phyloP scores from a whole-genome alignment of 2,329 filamentous ascomycete species.

The Lasiodiplodia theobromae region DNA sequence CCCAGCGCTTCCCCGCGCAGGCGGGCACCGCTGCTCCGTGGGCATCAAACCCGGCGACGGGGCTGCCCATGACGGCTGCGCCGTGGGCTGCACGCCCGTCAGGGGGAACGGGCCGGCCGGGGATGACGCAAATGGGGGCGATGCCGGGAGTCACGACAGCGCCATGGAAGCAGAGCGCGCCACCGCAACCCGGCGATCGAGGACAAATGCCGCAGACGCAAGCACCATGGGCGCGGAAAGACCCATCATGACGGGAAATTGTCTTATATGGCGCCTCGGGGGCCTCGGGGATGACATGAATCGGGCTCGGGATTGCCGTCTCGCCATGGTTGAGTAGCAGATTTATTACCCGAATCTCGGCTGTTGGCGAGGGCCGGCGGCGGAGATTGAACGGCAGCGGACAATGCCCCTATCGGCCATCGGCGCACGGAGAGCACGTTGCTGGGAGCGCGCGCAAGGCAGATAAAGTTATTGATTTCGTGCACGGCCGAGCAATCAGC shows the following conservation, averaged over 20 bases:
- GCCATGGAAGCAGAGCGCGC: constrained; percentile 18
- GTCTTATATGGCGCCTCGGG: constrained; percentile 19
- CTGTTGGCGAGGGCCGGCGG: constrained; percentile 5
- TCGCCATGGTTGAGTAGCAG: constrained; percentile 17
- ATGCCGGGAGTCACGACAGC: constrained; percentile 20
- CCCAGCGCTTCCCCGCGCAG: constrained; percentile 39
- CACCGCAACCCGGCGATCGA: constrained; percentile 7
- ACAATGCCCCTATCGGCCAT: constrained; percentile 22
- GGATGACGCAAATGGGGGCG: constrained; percentile 25
- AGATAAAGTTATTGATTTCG: constrained; percentile 28
- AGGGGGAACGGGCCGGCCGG: constrained; percentile 21
- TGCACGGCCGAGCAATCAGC: constrained; percentile 25
- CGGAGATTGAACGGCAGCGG: constrained; percentile 23
- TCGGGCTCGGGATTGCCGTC: constrained; percentile 22
- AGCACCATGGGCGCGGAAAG: constrained; percentile 30
- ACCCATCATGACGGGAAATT: constrained; percentile 25
- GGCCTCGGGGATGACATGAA: constrained; percentile 15
- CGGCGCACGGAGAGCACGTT: constrained; percentile 10
- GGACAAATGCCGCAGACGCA: constrained; percentile 26
- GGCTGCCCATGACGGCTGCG: constrained; percentile 34
- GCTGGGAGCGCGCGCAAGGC: constrained; percentile 18
- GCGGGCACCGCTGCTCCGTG: constrained; percentile 30
- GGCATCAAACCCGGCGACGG: constrained; percentile 19
- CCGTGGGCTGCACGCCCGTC: constrained; percentile 36
- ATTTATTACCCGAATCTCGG: constrained; percentile 25